phyloP scores from a whole-genome alignment of 305 asterid species.

The Vinca major region DNA sequence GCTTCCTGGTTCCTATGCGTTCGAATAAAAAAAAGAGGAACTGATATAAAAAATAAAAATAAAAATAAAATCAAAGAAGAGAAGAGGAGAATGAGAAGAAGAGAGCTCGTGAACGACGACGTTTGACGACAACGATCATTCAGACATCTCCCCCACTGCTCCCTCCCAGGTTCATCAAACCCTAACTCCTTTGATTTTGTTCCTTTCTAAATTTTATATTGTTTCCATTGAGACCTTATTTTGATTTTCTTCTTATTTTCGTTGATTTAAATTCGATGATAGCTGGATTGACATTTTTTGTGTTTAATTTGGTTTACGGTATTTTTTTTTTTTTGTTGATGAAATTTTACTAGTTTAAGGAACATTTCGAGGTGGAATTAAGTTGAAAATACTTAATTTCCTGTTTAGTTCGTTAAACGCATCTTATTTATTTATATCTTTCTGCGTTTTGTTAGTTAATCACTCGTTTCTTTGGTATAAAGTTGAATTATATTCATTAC shows the following conservation, averaged over 20 bases:
- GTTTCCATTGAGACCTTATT: not conserved
- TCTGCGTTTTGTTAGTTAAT: not conserved
- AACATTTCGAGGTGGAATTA: not conserved
- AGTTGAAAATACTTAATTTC: not conserved
- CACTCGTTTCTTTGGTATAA: not conserved
- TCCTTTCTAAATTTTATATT: not conserved
- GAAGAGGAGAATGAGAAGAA: slow-evolving; percentile 3
- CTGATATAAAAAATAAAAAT: not conserved
- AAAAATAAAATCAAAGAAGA: not conserved
- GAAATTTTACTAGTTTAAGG: not conserved
- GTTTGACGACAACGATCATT: slow-evolving; percentile 4
- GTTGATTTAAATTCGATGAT: not conserved
- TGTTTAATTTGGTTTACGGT: not conserved
- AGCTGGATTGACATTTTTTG: not conserved
- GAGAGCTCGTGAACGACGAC: slow-evolving; percentile 3
- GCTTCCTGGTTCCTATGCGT: too few relatives aligned
- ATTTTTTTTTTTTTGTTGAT: not conserved
- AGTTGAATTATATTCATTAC: not conserved
- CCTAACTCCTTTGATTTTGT: not conserved
- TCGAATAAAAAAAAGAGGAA: not conserved
- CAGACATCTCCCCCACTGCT: not conserved
- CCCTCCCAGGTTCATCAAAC: slow-evolving; percentile 16
- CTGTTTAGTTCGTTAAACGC: not conserved
- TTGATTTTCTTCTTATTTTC: not conserved
- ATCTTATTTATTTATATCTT: not conserved